Conservation (phyloP, 2,329 filamentous ascomycete genomes). For the Fusarium liriodendri region DNA sequence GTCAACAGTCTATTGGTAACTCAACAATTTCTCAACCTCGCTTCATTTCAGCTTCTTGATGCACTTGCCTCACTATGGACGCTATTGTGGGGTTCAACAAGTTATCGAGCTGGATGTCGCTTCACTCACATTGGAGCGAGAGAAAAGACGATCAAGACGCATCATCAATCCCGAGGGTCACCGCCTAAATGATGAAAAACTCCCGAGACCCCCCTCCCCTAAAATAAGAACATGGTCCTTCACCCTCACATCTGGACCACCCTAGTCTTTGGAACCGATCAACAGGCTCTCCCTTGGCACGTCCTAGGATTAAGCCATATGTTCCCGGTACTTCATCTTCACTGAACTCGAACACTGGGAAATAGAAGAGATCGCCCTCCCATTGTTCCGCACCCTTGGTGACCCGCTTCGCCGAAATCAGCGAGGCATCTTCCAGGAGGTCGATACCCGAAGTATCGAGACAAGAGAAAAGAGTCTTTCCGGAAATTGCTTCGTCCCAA, state of each 20-base stretch:
- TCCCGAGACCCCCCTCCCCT: not conserved
- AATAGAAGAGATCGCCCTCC: not conserved
- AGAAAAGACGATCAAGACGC: not conserved
- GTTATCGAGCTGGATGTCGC: not conserved
- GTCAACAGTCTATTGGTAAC: not conserved
- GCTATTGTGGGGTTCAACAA: not conserved
- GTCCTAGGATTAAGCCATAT: not conserved
- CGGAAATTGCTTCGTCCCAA: not conserved
- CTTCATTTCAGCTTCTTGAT: not conserved
- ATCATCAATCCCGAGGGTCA: not conserved
- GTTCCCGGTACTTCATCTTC: no score
- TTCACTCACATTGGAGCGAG: not conserved
- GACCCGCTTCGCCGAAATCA: not conserved
- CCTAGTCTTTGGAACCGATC: not conserved
- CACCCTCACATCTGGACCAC: not conserved
- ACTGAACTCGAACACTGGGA: not conserved
- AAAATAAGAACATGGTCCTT: not conserved
- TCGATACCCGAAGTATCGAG: not conserved
- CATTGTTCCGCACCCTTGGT: not conserved
- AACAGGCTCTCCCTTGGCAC: not conserved
- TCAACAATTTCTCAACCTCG: not conserved
- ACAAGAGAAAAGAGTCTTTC: not conserved
- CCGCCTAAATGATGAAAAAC: not conserved
- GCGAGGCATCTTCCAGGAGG: not conserved
- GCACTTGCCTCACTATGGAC: not conserved